These are phyloP conservation scores for Verbena officinalis DNA, from an alignment of 257 asterid genomes.

Conservation along the genomic window DNA sequence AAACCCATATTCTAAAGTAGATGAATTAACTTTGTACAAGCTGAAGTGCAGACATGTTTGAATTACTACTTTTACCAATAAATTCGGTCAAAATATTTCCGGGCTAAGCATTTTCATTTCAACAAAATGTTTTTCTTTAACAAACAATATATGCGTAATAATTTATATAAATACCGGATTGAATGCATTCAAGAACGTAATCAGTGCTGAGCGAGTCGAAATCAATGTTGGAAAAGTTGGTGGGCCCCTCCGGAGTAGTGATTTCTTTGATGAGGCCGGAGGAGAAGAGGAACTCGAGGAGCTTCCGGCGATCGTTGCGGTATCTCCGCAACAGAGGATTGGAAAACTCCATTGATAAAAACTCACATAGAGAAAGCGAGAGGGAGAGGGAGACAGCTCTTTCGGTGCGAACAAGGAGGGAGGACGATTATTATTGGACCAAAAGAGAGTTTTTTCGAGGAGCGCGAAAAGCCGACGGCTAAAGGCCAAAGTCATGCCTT, in stretches of 20 bases:
- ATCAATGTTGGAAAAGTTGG: slow-evolving; percentile 53
- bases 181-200: slow-evolving; percentile 75
- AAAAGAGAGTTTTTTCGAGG: slow-evolving; percentile 32
- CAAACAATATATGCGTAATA: not conserved
- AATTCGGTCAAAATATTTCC: too few species aligned
- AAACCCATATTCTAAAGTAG: not conserved
- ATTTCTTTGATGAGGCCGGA: slow-evolving; percentile 59
- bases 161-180: slow-evolving; percentile 46
- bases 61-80: too few species aligned
- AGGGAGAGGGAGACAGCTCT: too few species aligned
- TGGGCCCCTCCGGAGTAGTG: slow-evolving; percentile 61
- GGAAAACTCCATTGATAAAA: slow-evolving; percentile 48
- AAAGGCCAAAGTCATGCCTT: slow-evolving; percentile 23
- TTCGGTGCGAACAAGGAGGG: slow-evolving; percentile 37
- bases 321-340: slow-evolving; percentile 57
- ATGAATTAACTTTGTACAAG: too few species aligned
- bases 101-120: too few species aligned
- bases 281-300: slow-evolving; percentile 69
- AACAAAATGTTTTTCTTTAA: too few species aligned
- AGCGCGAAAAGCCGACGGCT: slow-evolving; percentile 54
- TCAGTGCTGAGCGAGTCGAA: slow-evolving; percentile 75
- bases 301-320: slow-evolving; percentile 95
- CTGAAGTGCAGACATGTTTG: too few species aligned
- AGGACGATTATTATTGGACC: slow-evolving; percentile 10
- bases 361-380: too few species aligned